Evolutionary conservation across 2,329 filamentous ascomycete species (phyloP).

Genomic region (Hymenoscyphus linearis): DNA sequence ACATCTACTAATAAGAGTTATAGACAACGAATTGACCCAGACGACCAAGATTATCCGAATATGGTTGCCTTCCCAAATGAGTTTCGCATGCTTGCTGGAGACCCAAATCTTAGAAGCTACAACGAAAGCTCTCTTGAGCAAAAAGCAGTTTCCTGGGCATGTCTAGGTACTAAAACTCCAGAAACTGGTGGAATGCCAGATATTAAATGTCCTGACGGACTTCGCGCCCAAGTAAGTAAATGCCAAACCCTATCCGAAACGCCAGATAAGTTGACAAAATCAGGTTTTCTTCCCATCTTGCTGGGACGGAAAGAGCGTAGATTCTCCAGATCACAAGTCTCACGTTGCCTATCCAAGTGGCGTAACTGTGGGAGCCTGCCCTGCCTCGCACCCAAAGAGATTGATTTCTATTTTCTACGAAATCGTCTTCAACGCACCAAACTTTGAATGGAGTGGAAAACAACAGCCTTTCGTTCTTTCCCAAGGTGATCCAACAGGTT

Average conservation of each 20-base stretch:
- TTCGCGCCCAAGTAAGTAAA: conserved; percentile 42
- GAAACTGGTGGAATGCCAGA: conserved; percentile 50
- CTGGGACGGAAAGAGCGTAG: conserved; percentile 56
- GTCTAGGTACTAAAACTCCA: conserved; percentile 41
- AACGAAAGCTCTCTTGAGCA: conserved; percentile 40
- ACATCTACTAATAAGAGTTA: neutral
- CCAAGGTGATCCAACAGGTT: conserved; percentile 46
- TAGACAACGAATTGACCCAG: conserved; percentile 38
- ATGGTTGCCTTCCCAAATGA: conserved; percentile 54
- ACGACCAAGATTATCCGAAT: conserved; percentile 37
- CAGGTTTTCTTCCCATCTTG: conserved; percentile 48
- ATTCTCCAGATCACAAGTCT: conserved; percentile 48
- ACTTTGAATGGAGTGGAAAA: conserved; percentile 42
- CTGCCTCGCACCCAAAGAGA: conserved; percentile 45
- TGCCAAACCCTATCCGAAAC: too few relatives aligned
- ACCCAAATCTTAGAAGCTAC: conserved; percentile 46
- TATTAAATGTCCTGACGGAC: conserved; percentile 46
- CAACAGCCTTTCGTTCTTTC: conserved; percentile 50
- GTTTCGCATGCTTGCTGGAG: conserved; percentile 62
- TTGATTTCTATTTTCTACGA: conserved; percentile 57
- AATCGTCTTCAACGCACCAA: conserved; percentile 48
- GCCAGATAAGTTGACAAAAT: neutral
- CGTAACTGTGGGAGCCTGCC: conserved; percentile 45
- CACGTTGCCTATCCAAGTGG: conserved; percentile 49
- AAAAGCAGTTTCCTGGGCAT: conserved; percentile 49